Evolutionary conservation across 192 early-diverging fungal genomes (phyloP).

Genomic region (Umbelopsis sp.): DNA sequence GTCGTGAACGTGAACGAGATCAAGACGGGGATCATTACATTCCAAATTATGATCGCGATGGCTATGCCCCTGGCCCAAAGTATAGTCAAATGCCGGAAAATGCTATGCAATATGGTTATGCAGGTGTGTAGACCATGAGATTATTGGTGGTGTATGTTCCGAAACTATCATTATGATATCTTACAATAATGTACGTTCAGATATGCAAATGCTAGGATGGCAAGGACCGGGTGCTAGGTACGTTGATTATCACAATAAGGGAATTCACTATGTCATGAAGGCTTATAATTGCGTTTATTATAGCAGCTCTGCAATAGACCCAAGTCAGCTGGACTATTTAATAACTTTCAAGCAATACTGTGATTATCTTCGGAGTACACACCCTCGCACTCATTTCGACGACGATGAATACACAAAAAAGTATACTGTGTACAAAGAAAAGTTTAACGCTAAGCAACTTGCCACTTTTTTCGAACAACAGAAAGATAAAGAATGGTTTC

Average conservation of each 20-base stretch:
- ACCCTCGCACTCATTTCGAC: slow-evolving; percentile 59
- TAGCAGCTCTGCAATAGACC: slow-evolving; percentile 58
- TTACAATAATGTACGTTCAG: neutral
- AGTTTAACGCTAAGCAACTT: slow-evolving; percentile 67
- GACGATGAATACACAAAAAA: slow-evolving; percentile 79
- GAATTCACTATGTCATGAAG: neutral
- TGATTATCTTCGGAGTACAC: slow-evolving; percentile 65
- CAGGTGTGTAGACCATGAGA: neutral
- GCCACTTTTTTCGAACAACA: slow-evolving; percentile 75
- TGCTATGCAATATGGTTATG: slow-evolving; percentile 23
- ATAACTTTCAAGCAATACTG: slow-evolving; percentile 76
- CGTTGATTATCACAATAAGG: neutral
- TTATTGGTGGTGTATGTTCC: neutral
- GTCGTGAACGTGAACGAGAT: slow-evolving; percentile 26
- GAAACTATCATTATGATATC: neutral
- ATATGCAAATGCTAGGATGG: slow-evolving; percentile 14
- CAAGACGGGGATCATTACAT: slow-evolving; percentile 79
- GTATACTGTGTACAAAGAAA: slow-evolving; percentile 86
- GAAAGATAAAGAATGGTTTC: slow-evolving; percentile 89
- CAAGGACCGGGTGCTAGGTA: neutral
- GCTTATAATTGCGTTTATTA: neutral
- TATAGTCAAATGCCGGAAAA: slow-evolving; percentile 45
- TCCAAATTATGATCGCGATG: slow-evolving; percentile 86
- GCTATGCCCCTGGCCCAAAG: slow-evolving; percentile 61
- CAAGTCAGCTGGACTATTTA: slow-evolving; percentile 73